These are phyloP conservation scores for Austroboletus novae-zelandiae DNA, from an alignment of 1,284 basidiomycete species.

Conservation along the genomic window DNA sequence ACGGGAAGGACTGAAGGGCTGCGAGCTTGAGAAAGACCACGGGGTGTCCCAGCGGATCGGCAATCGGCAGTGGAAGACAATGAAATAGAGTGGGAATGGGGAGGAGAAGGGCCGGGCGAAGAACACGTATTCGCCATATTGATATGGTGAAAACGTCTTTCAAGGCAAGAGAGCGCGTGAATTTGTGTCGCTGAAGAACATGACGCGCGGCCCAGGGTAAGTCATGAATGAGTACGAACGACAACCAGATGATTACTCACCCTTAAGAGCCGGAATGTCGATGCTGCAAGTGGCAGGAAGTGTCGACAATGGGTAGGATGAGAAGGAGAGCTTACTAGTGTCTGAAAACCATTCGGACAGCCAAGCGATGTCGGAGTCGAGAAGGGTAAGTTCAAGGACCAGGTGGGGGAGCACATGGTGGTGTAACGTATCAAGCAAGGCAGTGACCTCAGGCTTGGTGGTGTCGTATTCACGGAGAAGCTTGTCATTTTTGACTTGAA, in stretches of 20 bases:
- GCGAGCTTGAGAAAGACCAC: slow-evolving; percentile 46
- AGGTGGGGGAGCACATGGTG: slow-evolving; percentile 58
- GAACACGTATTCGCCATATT: slow-evolving; percentile 53
- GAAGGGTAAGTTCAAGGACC: slow-evolving; percentile 52
- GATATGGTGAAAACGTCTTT: slow-evolving; percentile 56
- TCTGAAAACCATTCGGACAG: slow-evolving; percentile 61
- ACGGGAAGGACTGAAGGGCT: slow-evolving; percentile 38
- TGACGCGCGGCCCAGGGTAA: too few species aligned
- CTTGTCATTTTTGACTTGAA: slow-evolving; percentile 40
- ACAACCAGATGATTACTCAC: slow-evolving; percentile 45
- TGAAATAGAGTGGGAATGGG: slow-evolving; percentile 34
- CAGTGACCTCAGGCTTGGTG: slow-evolving; percentile 44
- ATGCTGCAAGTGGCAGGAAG: slow-evolving; percentile 36
- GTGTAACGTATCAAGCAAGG: slow-evolving; percentile 49
- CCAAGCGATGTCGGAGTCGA: slow-evolving; percentile 45
- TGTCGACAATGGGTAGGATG: accelerated
- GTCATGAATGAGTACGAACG: too few species aligned
- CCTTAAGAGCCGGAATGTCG: slow-evolving; percentile 64
- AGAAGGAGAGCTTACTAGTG: slow-evolving; percentile 42
- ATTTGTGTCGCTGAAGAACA: slow-evolving; percentile 67
- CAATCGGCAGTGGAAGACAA: slow-evolving; percentile 50
- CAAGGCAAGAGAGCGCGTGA: slow-evolving; percentile 60
- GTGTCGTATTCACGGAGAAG: slow-evolving; percentile 45
- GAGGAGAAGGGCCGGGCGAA: slow-evolving; percentile 38
- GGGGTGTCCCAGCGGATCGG: slow-evolving; percentile 63